phyloP scores from a whole-genome alignment of 139 green algal species.

The Closterium sp. region DNA sequence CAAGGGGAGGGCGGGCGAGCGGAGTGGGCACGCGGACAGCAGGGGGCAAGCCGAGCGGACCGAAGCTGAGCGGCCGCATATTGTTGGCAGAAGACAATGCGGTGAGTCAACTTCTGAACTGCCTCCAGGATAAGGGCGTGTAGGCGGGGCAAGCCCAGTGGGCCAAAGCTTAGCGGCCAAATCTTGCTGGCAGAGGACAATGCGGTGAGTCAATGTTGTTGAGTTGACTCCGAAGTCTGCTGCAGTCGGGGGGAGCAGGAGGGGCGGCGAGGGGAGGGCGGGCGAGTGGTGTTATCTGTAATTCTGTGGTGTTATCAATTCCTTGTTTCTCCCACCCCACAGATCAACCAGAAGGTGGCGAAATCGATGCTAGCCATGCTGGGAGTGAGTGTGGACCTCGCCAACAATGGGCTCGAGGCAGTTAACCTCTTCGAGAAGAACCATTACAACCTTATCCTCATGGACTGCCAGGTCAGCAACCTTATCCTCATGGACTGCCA shows the following conservation, averaged over 20 bases:
- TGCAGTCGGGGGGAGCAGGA: too few species aligned
- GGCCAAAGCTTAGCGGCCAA: too few species aligned
- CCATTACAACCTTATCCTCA: conserved; percentile 22
- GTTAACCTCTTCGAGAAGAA: neutral
- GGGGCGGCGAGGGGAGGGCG: too few species aligned
- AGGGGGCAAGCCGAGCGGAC: neutral
- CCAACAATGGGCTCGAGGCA: conserved; percentile 19
- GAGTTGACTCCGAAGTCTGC: too few species aligned
- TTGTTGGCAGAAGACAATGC: neutral
- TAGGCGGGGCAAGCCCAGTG: too few species aligned
- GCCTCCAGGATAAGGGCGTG: too few species aligned
- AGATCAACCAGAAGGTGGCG: conserved; percentile 7
- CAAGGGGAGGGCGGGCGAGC: neutral
- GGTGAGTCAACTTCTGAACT: neutral
- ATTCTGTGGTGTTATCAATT: neutral
- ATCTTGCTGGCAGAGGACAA: too few species aligned
- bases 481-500: neutral
- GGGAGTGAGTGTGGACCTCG: conserved; percentile 3
- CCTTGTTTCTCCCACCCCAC: neutral
- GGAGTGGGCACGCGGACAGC: neutral
- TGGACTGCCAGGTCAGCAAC: conserved; percentile 24
- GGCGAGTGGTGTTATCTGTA: neutral
- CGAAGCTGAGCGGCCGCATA: neutral
- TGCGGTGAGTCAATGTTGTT: too few species aligned
- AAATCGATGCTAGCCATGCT: conserved; percentile 1